Conservation (phyloP, 805 yeast species). For the Saccharomycopsis sp. region DNA sequence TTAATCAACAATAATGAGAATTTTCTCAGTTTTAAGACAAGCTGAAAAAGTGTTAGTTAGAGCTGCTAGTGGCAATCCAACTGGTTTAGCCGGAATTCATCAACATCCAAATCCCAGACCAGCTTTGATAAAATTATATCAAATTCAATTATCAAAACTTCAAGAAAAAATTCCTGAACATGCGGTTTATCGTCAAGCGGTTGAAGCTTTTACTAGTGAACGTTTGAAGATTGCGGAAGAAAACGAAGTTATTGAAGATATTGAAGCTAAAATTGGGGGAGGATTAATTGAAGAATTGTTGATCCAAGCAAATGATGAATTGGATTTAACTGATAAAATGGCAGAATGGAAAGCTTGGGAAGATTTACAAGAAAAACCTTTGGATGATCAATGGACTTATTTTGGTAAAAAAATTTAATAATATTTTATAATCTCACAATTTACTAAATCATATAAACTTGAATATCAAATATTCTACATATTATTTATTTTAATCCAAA, state of each 20-base stretch:
- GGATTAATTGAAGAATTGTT: conserved; percentile 79
- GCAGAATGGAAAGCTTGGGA: conserved; percentile 71
- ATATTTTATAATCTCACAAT: neutral
- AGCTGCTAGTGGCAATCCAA: conserved; percentile 47
- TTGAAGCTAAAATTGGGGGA: conserved; percentile 67
- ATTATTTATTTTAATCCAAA: neutral
- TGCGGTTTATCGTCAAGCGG: conserved; percentile 68
- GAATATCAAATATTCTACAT: neutral
- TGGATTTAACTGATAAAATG: conserved; percentile 53
- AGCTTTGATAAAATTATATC: conserved; percentile 59
- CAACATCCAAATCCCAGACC: conserved; percentile 84
- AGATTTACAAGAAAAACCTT: conserved; percentile 67
- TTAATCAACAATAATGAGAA: conserved; percentile 14
- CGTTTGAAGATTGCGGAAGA: conserved; percentile 57
- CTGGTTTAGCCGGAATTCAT: conserved; percentile 69
- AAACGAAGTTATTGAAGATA: conserved; percentile 49
- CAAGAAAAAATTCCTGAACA: conserved; percentile 54
- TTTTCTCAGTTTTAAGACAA: conserved; percentile 12
- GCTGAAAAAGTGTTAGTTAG: conserved; percentile 14
- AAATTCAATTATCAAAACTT: conserved; percentile 52
- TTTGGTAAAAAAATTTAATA: conserved; percentile 52
- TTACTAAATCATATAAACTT: neutral
- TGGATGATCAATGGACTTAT: conserved; percentile 77
- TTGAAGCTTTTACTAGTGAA: conserved; percentile 58
- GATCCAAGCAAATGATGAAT: conserved; percentile 77